Conservation (phyloP, 352 stramenopile species). For the Phytophthora brassicae region DNA sequence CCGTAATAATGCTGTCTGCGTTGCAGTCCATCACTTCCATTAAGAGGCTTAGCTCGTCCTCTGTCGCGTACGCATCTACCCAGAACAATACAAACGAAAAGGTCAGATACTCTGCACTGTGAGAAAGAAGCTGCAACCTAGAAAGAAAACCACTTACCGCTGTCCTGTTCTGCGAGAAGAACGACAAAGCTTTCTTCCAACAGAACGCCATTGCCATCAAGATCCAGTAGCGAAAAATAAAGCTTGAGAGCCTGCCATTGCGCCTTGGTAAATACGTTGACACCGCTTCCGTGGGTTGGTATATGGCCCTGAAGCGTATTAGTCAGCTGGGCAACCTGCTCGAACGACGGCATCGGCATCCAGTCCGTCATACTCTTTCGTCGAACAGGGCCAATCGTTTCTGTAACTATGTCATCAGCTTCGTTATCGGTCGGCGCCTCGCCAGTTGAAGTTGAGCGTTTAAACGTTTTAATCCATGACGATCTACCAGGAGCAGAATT, state of each 20-base stretch:
- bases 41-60: conserved; percentile 77
- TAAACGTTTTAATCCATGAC: conserved; percentile 35
- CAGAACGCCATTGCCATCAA: conserved; percentile 66
- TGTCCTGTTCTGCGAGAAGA: conserved; percentile 79
- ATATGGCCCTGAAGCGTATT: conserved; percentile 36
- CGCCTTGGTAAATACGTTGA: conserved; percentile 66
- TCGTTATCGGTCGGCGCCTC: conserved; percentile 24
- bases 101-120: conserved; percentile 1
- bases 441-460: conserved; percentile 35
- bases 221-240: conserved; percentile 69
- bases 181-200: conserved; percentile 84
- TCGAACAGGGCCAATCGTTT: conserved; percentile 27
- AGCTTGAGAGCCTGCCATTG: conserved; percentile 83
- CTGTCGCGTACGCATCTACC: conserved; percentile 78
- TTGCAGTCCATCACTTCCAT: conserved; percentile 84
- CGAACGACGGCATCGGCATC: conserved; percentile 36
- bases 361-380: conserved; percentile 48
- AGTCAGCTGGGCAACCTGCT: conserved; percentile 36
- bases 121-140: background rate
- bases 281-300: conserved; percentile 23
- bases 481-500: conserved; percentile 12
- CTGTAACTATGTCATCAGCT: conserved; percentile 25
- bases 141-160: conserved; percentile 47
- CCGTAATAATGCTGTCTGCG: conserved; percentile 70
- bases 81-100: conserved; percentile 7